Evolutionary conservation across 345 rosid species (phyloP).

Genomic region (Gossypium bickii): DNA sequence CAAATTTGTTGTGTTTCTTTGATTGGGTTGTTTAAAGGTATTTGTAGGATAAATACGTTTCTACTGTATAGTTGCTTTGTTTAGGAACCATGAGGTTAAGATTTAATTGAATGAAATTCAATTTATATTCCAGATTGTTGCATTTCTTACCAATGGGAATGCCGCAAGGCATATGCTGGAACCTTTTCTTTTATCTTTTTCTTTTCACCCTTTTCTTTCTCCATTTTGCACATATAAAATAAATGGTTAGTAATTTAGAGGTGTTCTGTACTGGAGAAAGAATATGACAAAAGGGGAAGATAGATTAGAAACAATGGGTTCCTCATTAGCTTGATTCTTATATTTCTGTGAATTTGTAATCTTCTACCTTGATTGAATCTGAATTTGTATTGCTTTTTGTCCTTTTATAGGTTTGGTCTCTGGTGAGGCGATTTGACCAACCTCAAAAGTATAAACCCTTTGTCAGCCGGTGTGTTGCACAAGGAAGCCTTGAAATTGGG

Average conservation of each 20-base stretch:
- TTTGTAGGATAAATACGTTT: not conserved
- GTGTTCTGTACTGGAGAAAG: not conserved
- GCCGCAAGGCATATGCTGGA: not conserved
- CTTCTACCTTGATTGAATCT: not conserved
- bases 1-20: not conserved
- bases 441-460: slow-evolving; percentile 85
- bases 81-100: not conserved
- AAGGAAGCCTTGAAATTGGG: slow-evolving; percentile 70
- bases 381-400: not conserved
- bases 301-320: not conserved
- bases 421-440: slow-evolving; percentile 76
- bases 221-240: not conserved
- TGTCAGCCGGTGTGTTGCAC: slow-evolving; percentile 59
- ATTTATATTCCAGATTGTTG: not conserved
- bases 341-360: not conserved
- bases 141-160: not conserved
- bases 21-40: not conserved
- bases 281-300: not conserved
- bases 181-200: not conserved
- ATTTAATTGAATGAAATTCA: not conserved
- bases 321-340: not conserved
- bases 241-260: not conserved
- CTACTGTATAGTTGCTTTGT: not conserved
- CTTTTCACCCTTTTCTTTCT: not conserved
- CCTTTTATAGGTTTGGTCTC: slow-evolving; percentile 62